These are phyloP conservation scores for Clitopilus passeckerianus DNA, from an alignment of 768 basidiomycete species.

Conservation along the genomic window DNA sequence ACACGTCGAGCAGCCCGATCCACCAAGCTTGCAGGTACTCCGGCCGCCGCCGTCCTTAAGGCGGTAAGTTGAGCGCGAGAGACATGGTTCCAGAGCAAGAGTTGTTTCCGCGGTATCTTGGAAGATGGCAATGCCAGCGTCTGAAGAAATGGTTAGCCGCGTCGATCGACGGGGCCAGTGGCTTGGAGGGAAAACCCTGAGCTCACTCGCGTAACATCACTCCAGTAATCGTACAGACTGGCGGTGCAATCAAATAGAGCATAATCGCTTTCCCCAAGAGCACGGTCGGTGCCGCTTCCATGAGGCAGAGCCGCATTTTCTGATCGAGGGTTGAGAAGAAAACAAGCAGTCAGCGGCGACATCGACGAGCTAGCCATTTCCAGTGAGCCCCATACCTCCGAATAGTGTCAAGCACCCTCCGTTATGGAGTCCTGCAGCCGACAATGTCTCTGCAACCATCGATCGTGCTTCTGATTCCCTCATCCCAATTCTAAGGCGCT, in stretches of 20 bases:
- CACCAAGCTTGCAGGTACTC: slow-evolving; percentile 45
- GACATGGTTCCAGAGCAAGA: slow-evolving; percentile 61
- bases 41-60: slow-evolving; percentile 38
- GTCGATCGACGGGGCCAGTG: not conserved
- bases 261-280: slow-evolving; percentile 52
- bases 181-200: not conserved
- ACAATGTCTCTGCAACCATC: slow-evolving; percentile 55
- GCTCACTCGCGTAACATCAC: slow-evolving; percentile 75
- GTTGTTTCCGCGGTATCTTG: slow-evolving; percentile 45
- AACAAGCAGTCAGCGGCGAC: not conserved
- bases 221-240: slow-evolving; percentile 66
- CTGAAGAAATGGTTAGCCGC: slow-evolving; percentile 20
- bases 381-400: slow-evolving; percentile 48
- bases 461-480: slow-evolving; percentile 62
- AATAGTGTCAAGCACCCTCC: slow-evolving; percentile 69
- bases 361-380: slow-evolving; percentile 1
- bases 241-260: slow-evolving; percentile 75
- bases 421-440: slow-evolving; percentile 51
- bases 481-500: slow-evolving; percentile 63
- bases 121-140: slow-evolving; percentile 65
- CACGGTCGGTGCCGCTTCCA: slow-evolving; percentile 69
- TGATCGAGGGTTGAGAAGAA: slow-evolving; percentile 19
- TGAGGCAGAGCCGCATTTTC: slow-evolving; percentile 87
- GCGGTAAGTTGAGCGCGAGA: slow-evolving; percentile 59
- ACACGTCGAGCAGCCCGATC: slow-evolving; percentile 58